phyloP scores from a whole-genome alignment of 2,329 filamentous ascomycete genomes.

The Talaromyces sp. region DNA sequence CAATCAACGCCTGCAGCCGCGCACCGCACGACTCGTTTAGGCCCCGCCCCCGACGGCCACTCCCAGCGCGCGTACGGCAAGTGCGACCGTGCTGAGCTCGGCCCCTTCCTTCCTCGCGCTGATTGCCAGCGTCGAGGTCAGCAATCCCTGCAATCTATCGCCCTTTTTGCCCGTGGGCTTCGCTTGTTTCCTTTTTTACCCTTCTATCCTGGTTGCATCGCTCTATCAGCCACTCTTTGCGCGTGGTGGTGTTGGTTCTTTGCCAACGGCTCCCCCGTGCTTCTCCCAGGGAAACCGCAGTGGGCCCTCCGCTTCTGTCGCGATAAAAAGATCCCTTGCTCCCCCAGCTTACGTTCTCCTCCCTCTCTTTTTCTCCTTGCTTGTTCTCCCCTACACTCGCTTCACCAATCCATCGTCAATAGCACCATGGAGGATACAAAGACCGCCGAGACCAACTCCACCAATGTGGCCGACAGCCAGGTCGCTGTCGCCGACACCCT shows the following conservation, averaged over 20 bases:
- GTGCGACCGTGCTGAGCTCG: not conserved
- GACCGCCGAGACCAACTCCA: constrained; percentile 3
- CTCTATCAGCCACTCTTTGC: not conserved
- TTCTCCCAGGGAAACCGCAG: not conserved
- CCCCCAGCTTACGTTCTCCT: not conserved
- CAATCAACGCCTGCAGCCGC: not conserved
- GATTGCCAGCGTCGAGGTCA: not conserved
- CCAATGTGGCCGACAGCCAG: not conserved
- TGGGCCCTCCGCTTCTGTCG: not conserved
- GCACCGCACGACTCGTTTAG: not conserved
- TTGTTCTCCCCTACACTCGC: not conserved
- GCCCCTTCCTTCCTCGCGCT: not conserved
- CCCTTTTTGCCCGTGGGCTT: not conserved
- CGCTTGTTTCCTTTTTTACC: not conserved
- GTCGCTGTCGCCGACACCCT: constrained; percentile 5
- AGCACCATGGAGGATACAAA: not conserved
- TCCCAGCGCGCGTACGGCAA: not conserved
- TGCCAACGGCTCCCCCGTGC: too few species aligned
- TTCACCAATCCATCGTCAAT: not conserved
- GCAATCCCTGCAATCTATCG: not conserved
- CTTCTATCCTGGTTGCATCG: not conserved
- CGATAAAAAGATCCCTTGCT: constrained; percentile 3
- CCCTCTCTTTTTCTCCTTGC: too few species aligned
- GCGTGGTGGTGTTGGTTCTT: not conserved
- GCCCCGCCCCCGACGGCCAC: not conserved